Conservation (phyloP, 2,329 filamentous ascomycete genomes). For the Chaetothyriales sp. region DNA sequence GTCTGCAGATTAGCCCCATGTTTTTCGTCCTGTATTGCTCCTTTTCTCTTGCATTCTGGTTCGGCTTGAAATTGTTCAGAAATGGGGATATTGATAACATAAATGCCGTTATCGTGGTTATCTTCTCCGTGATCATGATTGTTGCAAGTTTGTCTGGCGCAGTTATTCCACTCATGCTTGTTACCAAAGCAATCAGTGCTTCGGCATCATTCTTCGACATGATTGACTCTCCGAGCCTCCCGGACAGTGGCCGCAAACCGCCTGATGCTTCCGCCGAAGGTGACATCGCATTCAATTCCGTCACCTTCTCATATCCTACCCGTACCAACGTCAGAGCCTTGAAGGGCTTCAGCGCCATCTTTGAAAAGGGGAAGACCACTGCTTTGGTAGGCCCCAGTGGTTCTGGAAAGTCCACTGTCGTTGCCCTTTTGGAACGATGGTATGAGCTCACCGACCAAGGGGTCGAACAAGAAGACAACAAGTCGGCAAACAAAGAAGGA, state of each 20-base stretch:
- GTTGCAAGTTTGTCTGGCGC: constrained; percentile 27
- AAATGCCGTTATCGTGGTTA: constrained; percentile 26
- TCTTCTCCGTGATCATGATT: constrained; percentile 31
- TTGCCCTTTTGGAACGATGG: constrained; percentile 31
- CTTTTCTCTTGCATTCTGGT: constrained; percentile 27
- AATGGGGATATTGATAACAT: constrained; percentile 24
- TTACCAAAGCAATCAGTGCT: constrained; percentile 62
- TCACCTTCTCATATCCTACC: constrained; percentile 59
- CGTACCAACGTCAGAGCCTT: constrained; percentile 26
- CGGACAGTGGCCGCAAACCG: constrained; percentile 26
- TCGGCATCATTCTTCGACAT: constrained; percentile 68
- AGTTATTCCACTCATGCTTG: constrained; percentile 23
- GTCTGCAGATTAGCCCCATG: constrained; percentile 22
- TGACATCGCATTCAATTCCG: constrained; percentile 48
- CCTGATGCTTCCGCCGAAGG: constrained; percentile 46
- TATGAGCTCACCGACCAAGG: constrained; percentile 21
- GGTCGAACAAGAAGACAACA: not conserved
- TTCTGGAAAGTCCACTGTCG: constrained; percentile 34
- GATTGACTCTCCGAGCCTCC: constrained; percentile 51
- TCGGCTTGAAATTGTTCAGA: constrained; percentile 24
- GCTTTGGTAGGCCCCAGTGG: constrained; percentile 35
- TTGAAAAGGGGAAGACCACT: constrained; percentile 27
- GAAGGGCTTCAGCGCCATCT: constrained; percentile 22
- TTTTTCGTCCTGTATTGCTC: constrained; percentile 27
- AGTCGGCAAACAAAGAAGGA: not conserved